phyloP scores from a whole-genome alignment of 2,329 filamentous ascomycete species.

The Mariannaea sp. region DNA sequence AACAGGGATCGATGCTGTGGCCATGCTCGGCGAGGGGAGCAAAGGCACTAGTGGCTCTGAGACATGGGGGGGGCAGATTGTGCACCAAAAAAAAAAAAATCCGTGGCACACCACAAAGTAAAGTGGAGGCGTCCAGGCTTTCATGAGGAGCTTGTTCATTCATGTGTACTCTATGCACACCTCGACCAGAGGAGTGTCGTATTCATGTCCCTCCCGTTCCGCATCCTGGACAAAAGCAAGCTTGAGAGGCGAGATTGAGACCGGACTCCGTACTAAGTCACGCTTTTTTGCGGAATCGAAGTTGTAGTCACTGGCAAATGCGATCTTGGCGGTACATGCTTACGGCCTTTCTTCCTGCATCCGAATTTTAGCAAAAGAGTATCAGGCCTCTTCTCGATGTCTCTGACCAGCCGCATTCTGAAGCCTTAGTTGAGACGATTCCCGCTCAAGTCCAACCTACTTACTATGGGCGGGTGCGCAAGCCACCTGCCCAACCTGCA shows the following conservation, averaged over 20 bases:
- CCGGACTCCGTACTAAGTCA: no score
- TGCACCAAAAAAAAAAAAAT: conserved; percentile 5
- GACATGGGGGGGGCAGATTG: conserved; percentile 33
- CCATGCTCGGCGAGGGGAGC: conserved; percentile 16
- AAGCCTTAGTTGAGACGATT: conserved; percentile 7
- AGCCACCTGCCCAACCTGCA: conserved; percentile 6
- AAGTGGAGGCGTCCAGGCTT: background rate
- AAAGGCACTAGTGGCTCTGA: conserved; percentile 36
- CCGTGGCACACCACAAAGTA: conserved; percentile 17
- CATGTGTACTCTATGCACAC: no score
- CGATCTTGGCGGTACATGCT: no score
- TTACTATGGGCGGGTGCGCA: conserved; percentile 11
- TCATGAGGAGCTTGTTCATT: no score
- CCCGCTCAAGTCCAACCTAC: conserved; percentile 5
- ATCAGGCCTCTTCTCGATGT: background rate
- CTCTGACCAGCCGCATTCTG: background rate
- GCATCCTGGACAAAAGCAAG: background rate
- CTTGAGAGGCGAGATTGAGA: no score
- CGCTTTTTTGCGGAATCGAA: no score
- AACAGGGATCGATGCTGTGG: conserved; percentile 30
- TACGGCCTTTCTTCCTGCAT: background rate
- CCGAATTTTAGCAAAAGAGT: background rate
- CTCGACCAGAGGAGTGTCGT: conserved; percentile 1
- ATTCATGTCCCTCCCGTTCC: conserved; percentile 1
- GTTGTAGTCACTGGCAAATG: no score